A percentile compares a stretch with the other conserved stretches of the same genome.
These are phyloP conservation scores for Candida berthetii DNA, from an alignment of 805 yeast genomes.

Conservation along the genomic window DNA sequence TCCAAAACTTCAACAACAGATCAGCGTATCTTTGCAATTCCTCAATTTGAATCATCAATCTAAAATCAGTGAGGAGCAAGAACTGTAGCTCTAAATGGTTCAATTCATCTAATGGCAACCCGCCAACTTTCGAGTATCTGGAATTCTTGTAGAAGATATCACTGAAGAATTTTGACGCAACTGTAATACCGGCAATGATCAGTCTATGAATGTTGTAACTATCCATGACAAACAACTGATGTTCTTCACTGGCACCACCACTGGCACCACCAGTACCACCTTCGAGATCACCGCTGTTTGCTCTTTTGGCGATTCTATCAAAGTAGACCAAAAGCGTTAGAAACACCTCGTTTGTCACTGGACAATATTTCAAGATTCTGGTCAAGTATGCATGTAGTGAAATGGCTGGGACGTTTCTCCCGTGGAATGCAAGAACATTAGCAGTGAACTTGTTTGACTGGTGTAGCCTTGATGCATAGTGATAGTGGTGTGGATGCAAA, in stretches of 20 bases:
- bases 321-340: constrained; percentile 85
- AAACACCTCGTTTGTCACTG: constrained; percentile 97
- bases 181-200: constrained; percentile 92
- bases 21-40: constrained; percentile 91
- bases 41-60: constrained; percentile 79
- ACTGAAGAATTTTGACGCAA: constrained; percentile 89
- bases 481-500: constrained; percentile 63
- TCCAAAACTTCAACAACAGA: constrained; percentile 78
- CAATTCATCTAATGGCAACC: constrained; percentile 86
- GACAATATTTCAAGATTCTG: constrained; percentile 92
- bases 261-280: constrained; percentile 17
- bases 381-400: constrained; percentile 83
- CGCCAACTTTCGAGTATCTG: constrained; percentile 94
- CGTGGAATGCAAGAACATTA: constrained; percentile 85
- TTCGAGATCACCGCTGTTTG: constrained; percentile 42
- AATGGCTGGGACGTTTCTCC: constrained; percentile 95
- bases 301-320: constrained; percentile 86
- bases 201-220: constrained; percentile 92
- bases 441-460: constrained; percentile 42
- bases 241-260: constrained; percentile 15
- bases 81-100: constrained; percentile 91
- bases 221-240: constrained; percentile 87
- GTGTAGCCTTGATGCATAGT: constrained; percentile 22
- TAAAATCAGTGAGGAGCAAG: constrained; percentile 76
- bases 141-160: constrained; percentile 93